Evolutionary conservation across 108 stramenopile genomes (phyloP), one percentile per base, ranked within the genome.

Genomic region (Cyclotella sp.): DNA sequence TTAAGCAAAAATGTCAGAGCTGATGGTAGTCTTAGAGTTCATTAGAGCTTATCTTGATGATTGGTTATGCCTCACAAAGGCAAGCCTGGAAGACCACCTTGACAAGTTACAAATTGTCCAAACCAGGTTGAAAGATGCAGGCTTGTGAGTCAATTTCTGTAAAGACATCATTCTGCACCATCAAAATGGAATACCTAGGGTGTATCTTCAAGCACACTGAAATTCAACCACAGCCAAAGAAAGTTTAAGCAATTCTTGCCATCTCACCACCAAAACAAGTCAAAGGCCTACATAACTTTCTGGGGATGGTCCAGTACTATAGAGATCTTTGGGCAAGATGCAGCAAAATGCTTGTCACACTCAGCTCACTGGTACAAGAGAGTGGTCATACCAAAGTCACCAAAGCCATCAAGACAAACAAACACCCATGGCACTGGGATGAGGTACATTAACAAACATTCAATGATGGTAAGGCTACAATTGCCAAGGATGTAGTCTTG

Each of bases 281-380:
- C 5, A 63, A 66, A 66, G 78, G 83, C 55, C 29, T 86, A 3
- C 7, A 63, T 13, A 55, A 47, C 5, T 85, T 88, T 27, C 41
- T 83, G 16, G 87, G 81, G 0, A 70, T 76, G 59, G 57, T 85
- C 10, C 85, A 85, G 10, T 87, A 85, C 47, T 86, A 89, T 71
- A 73, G 70, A 28, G 88, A 86, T 58, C 74, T 88, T 63, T 88
- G 81, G 82, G 40, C 42, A 28, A 54, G 68, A 43, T 44, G 85
- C 18, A 72, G 69, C 0, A 70, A 89, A 22, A 26, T 85, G 13
- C 64, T 87, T 22, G 86, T 86, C 1, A 84, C 88, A 26, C 77
- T 89, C 40, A 83, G 73, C 14, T 29, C 12, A 41, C 21, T 61
- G 59, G 68, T 54, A 30, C 51, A 51, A 54, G 68, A 69, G 26